Evolutionary conservation across 2,329 filamentous ascomycete species (phyloP), one percentile per base, ranked within the genome.

Genomic region (Aspergillus pseudonomiae): DNA sequence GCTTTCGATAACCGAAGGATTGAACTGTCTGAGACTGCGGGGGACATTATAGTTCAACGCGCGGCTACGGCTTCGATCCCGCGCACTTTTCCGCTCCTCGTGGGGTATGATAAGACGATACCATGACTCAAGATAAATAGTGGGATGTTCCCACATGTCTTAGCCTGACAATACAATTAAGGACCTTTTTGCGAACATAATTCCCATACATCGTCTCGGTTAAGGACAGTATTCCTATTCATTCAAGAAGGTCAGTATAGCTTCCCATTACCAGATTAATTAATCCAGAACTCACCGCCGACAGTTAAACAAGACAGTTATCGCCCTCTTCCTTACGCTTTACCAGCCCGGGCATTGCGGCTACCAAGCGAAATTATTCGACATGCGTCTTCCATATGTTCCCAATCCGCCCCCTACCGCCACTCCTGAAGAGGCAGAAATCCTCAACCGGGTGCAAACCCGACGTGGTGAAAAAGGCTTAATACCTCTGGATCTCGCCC

Each of bases 341-440:
- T 5, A 52, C 4, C 19, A 12, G 5, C n/a, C 26, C 6, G 16
- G 21, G 21, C 2, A 21, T 21, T 14, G 11, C 16, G 21, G 3
- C 48, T 32, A 32, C 14, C n/a, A 52, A 30, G 28, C 28, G 36
- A 46, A n/a, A 32, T 28, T 30, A 34, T 61, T n/a, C 67, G 78
- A 41, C 24, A 87, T 87, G 85, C 84, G 84, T 71, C 80, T 87
- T 58, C 79, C 81, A 45, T 87, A 87, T 74, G 78, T 85, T 52
- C 70, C 78, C 59, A 80, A 86, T 65, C 82, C 84, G 2, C 83
- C 84, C 11, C 70, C 78, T 54, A 83, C 83, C 67, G 72, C 70
- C 24, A 79, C 77, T 32, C 70, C 78, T 45, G 79, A 82, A 43
- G 84, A 86, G 69, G 78, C 83, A 64, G 79, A 79, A 26, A 81